Evolutionary conservation across 2,329 filamentous ascomycete species (phyloP), one percentile per base, ranked within the genome.

Genomic region (Ilyonectria destructans): DNA sequence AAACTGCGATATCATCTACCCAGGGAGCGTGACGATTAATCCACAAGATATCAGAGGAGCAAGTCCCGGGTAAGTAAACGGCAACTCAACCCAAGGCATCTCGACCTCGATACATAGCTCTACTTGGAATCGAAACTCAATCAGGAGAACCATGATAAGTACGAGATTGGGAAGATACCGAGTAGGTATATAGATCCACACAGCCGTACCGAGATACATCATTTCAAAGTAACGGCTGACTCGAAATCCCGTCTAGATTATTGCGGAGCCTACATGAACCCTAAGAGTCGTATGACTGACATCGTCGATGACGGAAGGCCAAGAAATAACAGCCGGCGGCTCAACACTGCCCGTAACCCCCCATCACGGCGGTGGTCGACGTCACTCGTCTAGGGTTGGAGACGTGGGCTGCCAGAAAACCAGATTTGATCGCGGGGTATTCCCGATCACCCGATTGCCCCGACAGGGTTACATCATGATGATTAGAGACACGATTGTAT

Each of bases 371-470:
- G 37, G 51, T 68, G 68, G 58, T 57, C 74, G 74, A 75, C 74
- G 74, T 75, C 74, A 75, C 74, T 65, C 43, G 63, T 57, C 72
- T 57, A 69, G 71, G 74, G 71, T 73, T 62, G 45, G 26, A 40
- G 26, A 58, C 26, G 45, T 49, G 55, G 35, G 46, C 45, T 43
- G 40, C 57, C 43, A 29, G n/a, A 66, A 65, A 69, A 71, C 67
- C 74, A 68, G 71, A 73, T 75, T 75, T 75, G 59, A 62, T 65
- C 73, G 65, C 59, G 62, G 71, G 73, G 73, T 62, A 52, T 58
- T 48, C 63, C 66, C 51, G 40, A 72, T 71, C 45, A 56, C 54
- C 71, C 69, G 67, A 74, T 75, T 68, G 69, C 65, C 70, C 73
- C 54, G 69, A 52, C 59, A 48, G 62, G 54, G 64, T 67, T 71